Evolutionary conservation across 2,329 filamentous ascomycete species (phyloP).

Genomic region (Xylaria multiplex): DNA sequence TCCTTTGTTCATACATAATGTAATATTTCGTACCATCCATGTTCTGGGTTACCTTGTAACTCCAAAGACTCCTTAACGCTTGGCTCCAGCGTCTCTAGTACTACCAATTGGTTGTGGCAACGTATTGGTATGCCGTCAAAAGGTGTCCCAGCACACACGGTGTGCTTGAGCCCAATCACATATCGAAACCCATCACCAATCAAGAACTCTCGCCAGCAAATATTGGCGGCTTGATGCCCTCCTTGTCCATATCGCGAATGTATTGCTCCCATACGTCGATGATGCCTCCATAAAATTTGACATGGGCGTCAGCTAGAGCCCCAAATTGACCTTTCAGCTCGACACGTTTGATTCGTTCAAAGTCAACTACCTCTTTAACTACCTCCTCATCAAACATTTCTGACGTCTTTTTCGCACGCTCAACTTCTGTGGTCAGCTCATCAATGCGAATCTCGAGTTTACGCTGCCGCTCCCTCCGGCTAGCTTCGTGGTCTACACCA

Average conservation of each 20-base stretch:
- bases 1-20: slow-evolving; percentile 11
- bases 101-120: neutral
- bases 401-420: slow-evolving; percentile 83
- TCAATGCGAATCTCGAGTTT: slow-evolving; percentile 94
- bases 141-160: neutral
- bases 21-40: slow-evolving; percentile 10
- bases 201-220: slow-evolving; percentile 32
- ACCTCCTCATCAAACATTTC: slow-evolving; percentile 98
- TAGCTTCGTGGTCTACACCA: slow-evolving; percentile 95
- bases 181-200: neutral
- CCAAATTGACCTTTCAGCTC: slow-evolving; percentile 92
- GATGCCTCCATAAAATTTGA: slow-evolving; percentile 84
- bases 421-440: slow-evolving; percentile 88
- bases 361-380: slow-evolving; percentile 89
- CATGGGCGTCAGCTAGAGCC: slow-evolving; percentile 82
- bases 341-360: slow-evolving; percentile 93
- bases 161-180: neutral
- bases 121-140: slow-evolving; percentile 10
- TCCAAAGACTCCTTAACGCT: slow-evolving; percentile 13
- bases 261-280: slow-evolving; percentile 90
- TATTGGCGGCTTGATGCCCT: slow-evolving; percentile 36
- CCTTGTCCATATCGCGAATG: slow-evolving; percentile 81
- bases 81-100: slow-evolving; percentile 11
- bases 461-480: slow-evolving; percentile 83
- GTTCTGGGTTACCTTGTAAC: slow-evolving; percentile 1